Conservation (phyloP, 495 filamentous ascomycete species). For the Talaromyces trachyspermus region DNA sequence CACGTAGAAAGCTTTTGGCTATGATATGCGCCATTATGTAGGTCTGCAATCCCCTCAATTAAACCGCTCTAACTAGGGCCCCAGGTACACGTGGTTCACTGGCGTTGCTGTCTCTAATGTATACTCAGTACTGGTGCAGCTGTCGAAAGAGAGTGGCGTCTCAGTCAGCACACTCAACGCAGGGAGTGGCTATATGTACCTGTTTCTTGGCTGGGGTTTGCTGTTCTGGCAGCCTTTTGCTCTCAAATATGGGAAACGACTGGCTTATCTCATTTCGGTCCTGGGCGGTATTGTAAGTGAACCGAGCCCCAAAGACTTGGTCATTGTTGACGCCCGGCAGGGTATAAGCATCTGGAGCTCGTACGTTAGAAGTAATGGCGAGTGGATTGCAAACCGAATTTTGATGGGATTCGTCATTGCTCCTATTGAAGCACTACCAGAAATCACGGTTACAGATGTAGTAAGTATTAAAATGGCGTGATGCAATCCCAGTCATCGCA, state of each 20-base stretch:
- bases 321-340: too few relatives aligned
- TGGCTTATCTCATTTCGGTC: conserved; percentile 53
- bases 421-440: conserved; percentile 56
- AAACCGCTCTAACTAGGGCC: too few relatives aligned
- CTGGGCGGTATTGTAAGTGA: conserved; percentile 43
- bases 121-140: conserved; percentile 53
- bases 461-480: conserved; percentile 20
- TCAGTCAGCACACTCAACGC: too few relatives aligned
- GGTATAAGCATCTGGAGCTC: conserved; percentile 25
- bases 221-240: conserved; percentile 65
- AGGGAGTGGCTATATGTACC: conserved; percentile 60
- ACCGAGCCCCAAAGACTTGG: too few relatives aligned
- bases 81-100: conserved; percentile 51
- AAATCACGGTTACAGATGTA: conserved; percentile 55
- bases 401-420: conserved; percentile 58
- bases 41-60: conserved; percentile 7
- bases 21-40: conserved; percentile 40
- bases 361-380: conserved; percentile 40
- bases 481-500: too few relatives aligned
- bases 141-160: conserved; percentile 46
- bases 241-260: conserved; percentile 57
- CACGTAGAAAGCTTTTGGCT: conserved; percentile 45
- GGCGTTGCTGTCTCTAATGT: conserved; percentile 54
- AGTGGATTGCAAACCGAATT: conserved; percentile 57
- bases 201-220: conserved; percentile 56